Evolutionary conservation across 2,329 filamentous ascomycete species (phyloP).

Genomic region (Fusarium buharicum): DNA sequence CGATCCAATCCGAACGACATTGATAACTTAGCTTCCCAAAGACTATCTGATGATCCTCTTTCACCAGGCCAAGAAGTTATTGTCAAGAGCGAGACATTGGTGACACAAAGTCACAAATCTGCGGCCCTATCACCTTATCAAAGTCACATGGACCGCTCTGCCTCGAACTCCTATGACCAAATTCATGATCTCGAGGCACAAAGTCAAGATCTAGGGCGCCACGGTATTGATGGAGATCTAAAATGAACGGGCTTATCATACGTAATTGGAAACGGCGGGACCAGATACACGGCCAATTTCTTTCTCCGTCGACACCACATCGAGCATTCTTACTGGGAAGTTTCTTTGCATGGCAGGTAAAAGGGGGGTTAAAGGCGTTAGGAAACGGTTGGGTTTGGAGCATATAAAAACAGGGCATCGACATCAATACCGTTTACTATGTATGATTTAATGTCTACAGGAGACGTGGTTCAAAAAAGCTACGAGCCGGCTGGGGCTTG

Average conservation of each 20-base stretch:
- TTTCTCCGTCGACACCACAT: slow-evolving; percentile 1
- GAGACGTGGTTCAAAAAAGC: neutral
- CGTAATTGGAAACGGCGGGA: neutral
- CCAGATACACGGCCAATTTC: neutral
- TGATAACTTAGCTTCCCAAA: slow-evolving; percentile 37
- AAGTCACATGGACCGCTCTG: slow-evolving; percentile 35
- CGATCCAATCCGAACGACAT: slow-evolving; percentile 16
- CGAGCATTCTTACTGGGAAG: neutral
- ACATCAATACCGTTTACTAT: neutral
- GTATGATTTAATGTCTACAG: slow-evolving; percentile 2
- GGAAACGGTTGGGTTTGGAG: neutral
- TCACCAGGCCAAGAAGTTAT: slow-evolving; percentile 37
- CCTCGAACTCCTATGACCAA: slow-evolving; percentile 43
- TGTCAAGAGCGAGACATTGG: slow-evolving; percentile 51
- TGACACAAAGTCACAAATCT: slow-evolving; percentile 49
- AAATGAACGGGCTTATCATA: slow-evolving; percentile 19
- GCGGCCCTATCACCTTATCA: slow-evolving; percentile 39
- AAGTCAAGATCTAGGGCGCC: slow-evolving; percentile 43
- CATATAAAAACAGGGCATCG: slow-evolving; percentile 5
- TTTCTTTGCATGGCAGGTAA: neutral
- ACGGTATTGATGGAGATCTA: slow-evolving; percentile 16
- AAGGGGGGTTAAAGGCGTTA: slow-evolving; percentile 12
- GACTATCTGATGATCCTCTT: slow-evolving; percentile 19
- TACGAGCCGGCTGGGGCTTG: neutral
- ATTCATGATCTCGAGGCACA: slow-evolving; percentile 49